Percentiles rank a stretch among this genome's conserved stretches.
These are phyloP conservation scores for Brettanomyces naardenensis DNA, from an alignment of 805 yeast genomes.

Conservation along the genomic window DNA sequence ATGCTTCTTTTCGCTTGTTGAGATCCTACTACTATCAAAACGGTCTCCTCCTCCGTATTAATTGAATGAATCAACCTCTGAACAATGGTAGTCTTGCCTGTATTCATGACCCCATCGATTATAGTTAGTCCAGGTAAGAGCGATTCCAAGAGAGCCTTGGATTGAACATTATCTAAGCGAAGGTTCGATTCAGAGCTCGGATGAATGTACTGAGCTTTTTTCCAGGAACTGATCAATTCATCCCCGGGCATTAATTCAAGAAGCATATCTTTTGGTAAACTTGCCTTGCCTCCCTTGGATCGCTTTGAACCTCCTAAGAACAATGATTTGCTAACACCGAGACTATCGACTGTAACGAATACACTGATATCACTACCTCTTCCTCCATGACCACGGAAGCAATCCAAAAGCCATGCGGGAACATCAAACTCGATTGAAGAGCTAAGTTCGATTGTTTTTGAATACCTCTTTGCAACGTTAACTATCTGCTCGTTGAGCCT, in stretches of 20 bases:
- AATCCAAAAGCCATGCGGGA: too few relatives aligned
- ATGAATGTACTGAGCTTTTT: background rate
- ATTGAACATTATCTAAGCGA: background rate
- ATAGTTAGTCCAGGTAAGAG: constrained; percentile 11
- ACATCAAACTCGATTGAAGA: too few relatives aligned
- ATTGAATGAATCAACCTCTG: constrained; percentile 18
- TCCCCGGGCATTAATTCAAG: too few relatives aligned
- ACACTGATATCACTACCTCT: too few relatives aligned
- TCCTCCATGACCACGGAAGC: too few relatives aligned
- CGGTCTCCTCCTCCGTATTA: constrained; percentile 19
- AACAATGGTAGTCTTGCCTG: constrained; percentile 27
- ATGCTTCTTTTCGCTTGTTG: constrained; percentile 5
- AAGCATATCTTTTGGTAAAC: too few relatives aligned
- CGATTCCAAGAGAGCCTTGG: constrained; percentile 5
- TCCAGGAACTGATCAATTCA: background rate
- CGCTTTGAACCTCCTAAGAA: too few relatives aligned
- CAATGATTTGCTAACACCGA: too few relatives aligned
- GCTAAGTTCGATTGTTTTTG: too few relatives aligned
- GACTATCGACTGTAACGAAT: too few relatives aligned
- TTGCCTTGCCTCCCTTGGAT: too few relatives aligned
- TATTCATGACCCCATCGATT: constrained; percentile 14
- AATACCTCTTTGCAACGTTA: background rate
- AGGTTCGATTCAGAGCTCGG: too few relatives aligned
- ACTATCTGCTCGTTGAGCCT: background rate
- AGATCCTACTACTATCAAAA: constrained; percentile 21